Evolutionary conservation across 1,284 basidiomycete genomes (phyloP), one percentile per base, ranked within the genome.

Genomic region (Leccinum solheimii): DNA sequence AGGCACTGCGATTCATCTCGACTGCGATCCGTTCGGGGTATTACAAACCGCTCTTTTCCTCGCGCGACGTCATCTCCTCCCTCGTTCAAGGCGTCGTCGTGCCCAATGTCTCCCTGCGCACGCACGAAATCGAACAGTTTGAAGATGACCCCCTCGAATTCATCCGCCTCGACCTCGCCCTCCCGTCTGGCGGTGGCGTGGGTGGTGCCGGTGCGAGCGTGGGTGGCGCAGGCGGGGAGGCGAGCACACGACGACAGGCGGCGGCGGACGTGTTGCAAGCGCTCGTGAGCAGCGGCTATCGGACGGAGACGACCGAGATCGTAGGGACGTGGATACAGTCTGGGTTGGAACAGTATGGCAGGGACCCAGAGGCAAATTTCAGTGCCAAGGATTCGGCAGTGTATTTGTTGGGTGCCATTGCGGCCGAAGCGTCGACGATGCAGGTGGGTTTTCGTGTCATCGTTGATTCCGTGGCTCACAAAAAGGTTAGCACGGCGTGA

Each of bases 71-170:
- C 2, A 90, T 98, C 66, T 86, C 88, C 14, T 86, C 87, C 16
- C 87, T 98, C 63, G 87, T 94, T 43, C 88, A 94, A 71, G 91
- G 94, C 59, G 95, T 99, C 65, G 90, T 98, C 30, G 82, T 99
- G 32, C 96, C 97, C 30, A 98, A 98, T 71, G 94, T 98, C 66
- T 81, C 85, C 16, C 81, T 98, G 38, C 83, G 96, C 48, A 90
- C 92, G 58, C 90, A 95, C 66, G 96, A 98, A 65, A 85, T 96
- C 62, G 97, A 99, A 72, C 90, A 96, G 76, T 98, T 99, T 71
- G 95, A 98, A 76, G 97, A 99, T 65, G 95, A 98, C 68, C 97
- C 97, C 0, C 85, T 97, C 54, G 97, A 98, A 73, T 99, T 93
- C 75, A 94, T 99, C 66, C 88, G 95, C 19, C 82, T 94, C 32